Base-by-base conservation (phyloP, 306 rosid genomes). In the Medicago truncatula region DNA sequence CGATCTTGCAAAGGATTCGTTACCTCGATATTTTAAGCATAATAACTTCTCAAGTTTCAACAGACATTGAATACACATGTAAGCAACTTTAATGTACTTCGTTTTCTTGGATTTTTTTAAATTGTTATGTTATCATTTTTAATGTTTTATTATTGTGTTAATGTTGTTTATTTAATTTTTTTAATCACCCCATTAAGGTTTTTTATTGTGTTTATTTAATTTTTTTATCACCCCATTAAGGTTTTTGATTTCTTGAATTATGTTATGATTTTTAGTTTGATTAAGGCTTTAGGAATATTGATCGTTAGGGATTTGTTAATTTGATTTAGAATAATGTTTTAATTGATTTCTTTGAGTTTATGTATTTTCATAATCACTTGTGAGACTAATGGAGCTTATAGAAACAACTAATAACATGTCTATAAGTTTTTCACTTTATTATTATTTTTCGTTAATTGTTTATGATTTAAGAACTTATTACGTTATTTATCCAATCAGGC, bases 51-150 rank as follows among this genome's bases (percentile, higher is more conserved):
- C 98, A 8, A 92, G 98, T 81, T 95, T 95, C 83, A 86, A 88
- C 71, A 86, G 98, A 76, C 98, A 95, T 92, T 95, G 65, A 95
- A 95, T 71, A 95, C 97, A 57, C 90, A 95, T 77, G 98, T 92
- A 87, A 90, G 94, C 53, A 64, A 66, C 78, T 71, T 39, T 31
- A 64, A n/a, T 74, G 69, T 60, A 13, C 47, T 80, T 58, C 4
- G 9, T 49, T 49, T 49, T 23, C 18, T 5, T 49, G 9, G 18
- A 49, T 50, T 50, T 50, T 50, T 9, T 49, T 15, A 15, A 15
- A 2, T 14, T n/a, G 18, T 50, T 50, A 15, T 50, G 56, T 23
- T 23, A 2, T 23, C 28, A 7, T 2, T 31, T 31, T 70, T 25
- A 0, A 25, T 28, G 10, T 5, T 31, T 63, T 6, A 6, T 20